Percentiles rank a stretch among this genome's conserved stretches.
Evolutionary conservation across 306 rosid species (phyloP).

Genomic region (Cucumis melo): DNA sequence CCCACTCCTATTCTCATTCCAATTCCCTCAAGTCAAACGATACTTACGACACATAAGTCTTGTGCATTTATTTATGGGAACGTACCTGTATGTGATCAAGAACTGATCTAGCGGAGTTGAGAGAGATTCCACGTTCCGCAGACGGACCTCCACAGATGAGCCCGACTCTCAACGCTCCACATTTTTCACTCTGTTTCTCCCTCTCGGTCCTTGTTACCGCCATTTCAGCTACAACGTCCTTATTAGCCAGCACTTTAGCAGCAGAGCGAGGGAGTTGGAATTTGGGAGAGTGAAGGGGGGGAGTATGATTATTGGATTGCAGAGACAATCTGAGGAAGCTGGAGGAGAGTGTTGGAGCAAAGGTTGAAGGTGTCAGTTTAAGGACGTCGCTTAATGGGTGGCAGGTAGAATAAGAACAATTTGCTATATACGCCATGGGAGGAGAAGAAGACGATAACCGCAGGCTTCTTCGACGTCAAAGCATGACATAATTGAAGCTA

Average conservation of each 20-base stretch:
- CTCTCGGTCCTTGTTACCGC: not conserved
- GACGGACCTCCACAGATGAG: conserved; percentile 90
- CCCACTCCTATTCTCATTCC: no score
- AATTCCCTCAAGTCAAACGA: no score
- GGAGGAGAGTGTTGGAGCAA: not conserved
- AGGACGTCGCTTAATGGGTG: not conserved
- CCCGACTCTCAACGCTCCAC: conserved; percentile 49
- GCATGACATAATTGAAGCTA: not conserved
- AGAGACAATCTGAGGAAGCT: conserved; percentile 8
- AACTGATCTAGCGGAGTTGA: conserved; percentile 84
- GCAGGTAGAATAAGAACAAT: not conserved
- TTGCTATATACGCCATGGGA: not conserved
- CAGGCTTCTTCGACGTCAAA: not conserved
- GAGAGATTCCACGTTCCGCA: conserved; percentile 95
- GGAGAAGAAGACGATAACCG: not conserved
- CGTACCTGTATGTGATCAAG: conserved; percentile 76
- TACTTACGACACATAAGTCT: not conserved
- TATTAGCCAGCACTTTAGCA: conserved; percentile 14
- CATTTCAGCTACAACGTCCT: conserved; percentile 9
- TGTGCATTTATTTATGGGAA: no score
- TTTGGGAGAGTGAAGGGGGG: not conserved
- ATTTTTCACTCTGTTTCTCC: conserved; percentile 9
- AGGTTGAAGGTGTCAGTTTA: not conserved
- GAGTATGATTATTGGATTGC: not conserved
- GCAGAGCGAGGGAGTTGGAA: conserved; percentile 19